Conservation (phyloP, 495 filamentous ascomycete species). For the Lasiosphaeris hirsuta region DNA sequence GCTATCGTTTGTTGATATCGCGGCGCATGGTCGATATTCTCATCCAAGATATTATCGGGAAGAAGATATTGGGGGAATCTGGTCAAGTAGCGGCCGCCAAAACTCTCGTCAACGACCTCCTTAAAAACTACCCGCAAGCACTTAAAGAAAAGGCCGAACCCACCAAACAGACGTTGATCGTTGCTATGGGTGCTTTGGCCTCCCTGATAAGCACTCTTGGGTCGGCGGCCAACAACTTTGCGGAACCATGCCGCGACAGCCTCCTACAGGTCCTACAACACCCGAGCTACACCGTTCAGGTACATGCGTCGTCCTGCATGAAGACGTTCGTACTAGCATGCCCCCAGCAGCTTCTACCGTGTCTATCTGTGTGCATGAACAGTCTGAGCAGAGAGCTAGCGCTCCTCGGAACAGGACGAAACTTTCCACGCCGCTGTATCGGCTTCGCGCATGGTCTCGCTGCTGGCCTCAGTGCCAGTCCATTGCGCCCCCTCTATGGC, state of each 20-base stretch:
- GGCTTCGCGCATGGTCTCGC: slow-evolving; percentile 93
- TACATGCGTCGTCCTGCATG: slow-evolving; percentile 79
- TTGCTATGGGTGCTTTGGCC: slow-evolving; percentile 73
- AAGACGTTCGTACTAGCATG: slow-evolving; percentile 85
- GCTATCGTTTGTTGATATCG: slow-evolving; percentile 82
- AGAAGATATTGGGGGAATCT: slow-evolving; percentile 78
- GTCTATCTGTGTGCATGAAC: slow-evolving; percentile 95
- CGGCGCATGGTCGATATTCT: slow-evolving; percentile 81
- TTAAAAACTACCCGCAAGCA: slow-evolving; percentile 93
- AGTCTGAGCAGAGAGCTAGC: slow-evolving; percentile 83
- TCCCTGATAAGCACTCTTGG: slow-evolving; percentile 77
- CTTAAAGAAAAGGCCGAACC: slow-evolving; percentile 90
- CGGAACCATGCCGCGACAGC: slow-evolving; percentile 79
- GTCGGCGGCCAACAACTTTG: slow-evolving; percentile 70
- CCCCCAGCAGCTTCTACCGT: slow-evolving; percentile 85
- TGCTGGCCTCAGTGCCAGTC: slow-evolving; percentile 84
- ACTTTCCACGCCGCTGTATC: slow-evolving; percentile 78
- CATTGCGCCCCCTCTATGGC: slow-evolving; percentile 83
- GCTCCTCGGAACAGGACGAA: slow-evolving; percentile 68
- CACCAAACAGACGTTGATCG: slow-evolving; percentile 77
- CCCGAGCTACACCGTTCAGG: slow-evolving; percentile 92
- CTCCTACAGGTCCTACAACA: slow-evolving; percentile 90
- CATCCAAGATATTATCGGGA: slow-evolving; percentile 78
- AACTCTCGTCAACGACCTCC: slow-evolving; percentile 76
- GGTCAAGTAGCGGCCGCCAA: slow-evolving; percentile 80